These are phyloP conservation scores for Alternaria postmessia DNA, from an alignment of 2,329 filamentous ascomycete genomes.

Conservation along the genomic window DNA sequence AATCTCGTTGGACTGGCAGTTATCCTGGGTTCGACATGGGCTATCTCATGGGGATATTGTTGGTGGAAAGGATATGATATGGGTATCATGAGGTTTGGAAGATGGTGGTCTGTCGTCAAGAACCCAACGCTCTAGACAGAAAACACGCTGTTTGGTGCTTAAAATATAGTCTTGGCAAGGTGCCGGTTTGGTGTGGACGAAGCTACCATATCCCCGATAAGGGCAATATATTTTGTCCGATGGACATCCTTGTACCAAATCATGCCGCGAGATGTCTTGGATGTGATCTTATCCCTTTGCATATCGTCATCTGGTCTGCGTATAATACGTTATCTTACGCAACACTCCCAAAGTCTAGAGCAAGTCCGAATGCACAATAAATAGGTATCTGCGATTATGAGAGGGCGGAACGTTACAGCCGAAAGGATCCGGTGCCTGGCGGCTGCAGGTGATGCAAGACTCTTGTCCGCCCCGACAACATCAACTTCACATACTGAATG, in stretches of 20 bases:
- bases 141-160: background rate
- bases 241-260: background rate
- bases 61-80: conserved; percentile 36
- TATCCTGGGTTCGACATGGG: conserved; percentile 33
- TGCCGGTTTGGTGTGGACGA: background rate
- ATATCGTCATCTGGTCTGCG: background rate
- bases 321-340: background rate
- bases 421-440: background rate
- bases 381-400: background rate
- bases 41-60: conserved; percentile 30
- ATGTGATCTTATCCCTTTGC: background rate
- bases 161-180: background rate
- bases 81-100: conserved; percentile 31
- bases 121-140: background rate
- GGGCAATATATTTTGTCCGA: background rate
- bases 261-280: background rate
- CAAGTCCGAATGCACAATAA: background rate
- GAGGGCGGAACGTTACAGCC: background rate
- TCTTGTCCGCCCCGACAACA: background rate
- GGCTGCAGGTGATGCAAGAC: background rate
- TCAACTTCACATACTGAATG: background rate
- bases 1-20: conserved; percentile 36
- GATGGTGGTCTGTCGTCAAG: conserved; percentile 27
- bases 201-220: background rate
- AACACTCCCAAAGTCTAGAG: background rate